Base-by-base conservation (phyloP, 768 basidiomycete species). In the Phlebiopsis flavidoalba region DNA sequence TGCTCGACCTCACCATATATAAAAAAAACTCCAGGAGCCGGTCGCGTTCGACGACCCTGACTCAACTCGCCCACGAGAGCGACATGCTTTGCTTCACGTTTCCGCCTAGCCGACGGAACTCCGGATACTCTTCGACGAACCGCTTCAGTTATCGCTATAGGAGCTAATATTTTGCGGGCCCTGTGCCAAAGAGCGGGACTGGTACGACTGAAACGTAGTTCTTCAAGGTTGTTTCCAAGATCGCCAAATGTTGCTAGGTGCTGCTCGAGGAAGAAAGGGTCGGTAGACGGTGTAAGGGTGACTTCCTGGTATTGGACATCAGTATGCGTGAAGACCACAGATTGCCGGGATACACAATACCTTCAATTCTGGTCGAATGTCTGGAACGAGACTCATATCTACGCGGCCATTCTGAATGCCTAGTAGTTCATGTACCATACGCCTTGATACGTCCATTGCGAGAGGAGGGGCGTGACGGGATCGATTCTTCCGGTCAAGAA, bases 41-140 rank as follows among this genome's bases (percentile, higher is more conserved):
- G 68, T 95, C 89, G 61, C 85, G 77, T 56, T 86, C 91, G 15
- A 98, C 94, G 50, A 98, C 74, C 61, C 96, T n/a, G 80, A 69
- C 94, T 96, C 62, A 99, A 80, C 71, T 99, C 97, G 12, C 97
- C 96, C 0, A 99, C 97, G 22, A 99, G 75, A 7, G 96, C 93
- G 21, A 98, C 97, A 68, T 98, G 97, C 74, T 98, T n/a, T 99
- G 77, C 93, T n/a, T 96, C 33, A 99, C 97, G 71, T 99, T 99
- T 8, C 95, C 95, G 0, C 97, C 95, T 33, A 99, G 80, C 71
- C 95, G 95, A 66, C 89, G 82, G 69, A 98, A 98, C 73, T 99
- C 97, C 0, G 97, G 97, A 74, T 96, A 99, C 67, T 98, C 95
- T 71, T 99, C 97, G 1, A 99, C 91, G 67, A 96, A 96, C 8